Evolutionary conservation across 805 yeast species (phyloP).

Genomic region (Candida hispaniensis): DNA sequence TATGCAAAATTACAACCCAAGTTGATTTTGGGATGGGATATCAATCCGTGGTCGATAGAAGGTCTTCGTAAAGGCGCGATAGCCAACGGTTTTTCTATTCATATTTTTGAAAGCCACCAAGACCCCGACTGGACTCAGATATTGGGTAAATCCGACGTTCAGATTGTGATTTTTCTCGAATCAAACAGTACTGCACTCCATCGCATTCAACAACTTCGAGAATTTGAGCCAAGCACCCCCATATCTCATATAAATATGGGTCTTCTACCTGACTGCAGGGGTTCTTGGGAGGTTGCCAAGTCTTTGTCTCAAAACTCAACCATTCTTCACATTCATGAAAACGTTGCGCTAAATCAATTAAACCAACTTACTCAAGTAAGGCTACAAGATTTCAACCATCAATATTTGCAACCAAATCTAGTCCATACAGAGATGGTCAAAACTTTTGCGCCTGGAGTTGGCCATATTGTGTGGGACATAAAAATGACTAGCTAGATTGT

Average conservation of each 20-base stretch:
- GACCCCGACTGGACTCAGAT: conserved; percentile 18
- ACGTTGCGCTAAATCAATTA: conserved; percentile 41
- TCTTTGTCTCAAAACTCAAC: conserved; percentile 12
- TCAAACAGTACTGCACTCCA: conserved; percentile 43
- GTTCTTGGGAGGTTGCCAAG: conserved; percentile 45
- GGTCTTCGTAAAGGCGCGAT: conserved; percentile 52
- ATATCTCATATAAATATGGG: conserved; percentile 66
- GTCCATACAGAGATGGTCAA: conserved; percentile 54
- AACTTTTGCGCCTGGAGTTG: conserved; percentile 79
- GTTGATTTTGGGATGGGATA: conserved; percentile 62
- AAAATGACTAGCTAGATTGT: too few species aligned
- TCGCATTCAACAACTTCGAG: conserved; percentile 29
- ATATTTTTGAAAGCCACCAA: conserved; percentile 30
- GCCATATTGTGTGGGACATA: conserved; percentile 64
- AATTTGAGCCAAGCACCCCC: conserved; percentile 9
- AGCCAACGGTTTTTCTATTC: conserved; percentile 35
- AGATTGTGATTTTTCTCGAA: conserved; percentile 49
- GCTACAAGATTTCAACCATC: conserved; percentile 6
- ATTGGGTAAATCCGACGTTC: conserved; percentile 23
- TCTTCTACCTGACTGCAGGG: conserved; percentile 57
- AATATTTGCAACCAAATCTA: conserved; percentile 18
- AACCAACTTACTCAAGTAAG: conserved; percentile 27
- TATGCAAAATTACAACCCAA: conserved; percentile 48
- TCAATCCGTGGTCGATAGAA: conserved; percentile 74
- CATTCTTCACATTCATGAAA: conserved; percentile 60